Base-by-base conservation (phyloP, 208 protist genomes). In the Borovskyia barvae region DNA sequence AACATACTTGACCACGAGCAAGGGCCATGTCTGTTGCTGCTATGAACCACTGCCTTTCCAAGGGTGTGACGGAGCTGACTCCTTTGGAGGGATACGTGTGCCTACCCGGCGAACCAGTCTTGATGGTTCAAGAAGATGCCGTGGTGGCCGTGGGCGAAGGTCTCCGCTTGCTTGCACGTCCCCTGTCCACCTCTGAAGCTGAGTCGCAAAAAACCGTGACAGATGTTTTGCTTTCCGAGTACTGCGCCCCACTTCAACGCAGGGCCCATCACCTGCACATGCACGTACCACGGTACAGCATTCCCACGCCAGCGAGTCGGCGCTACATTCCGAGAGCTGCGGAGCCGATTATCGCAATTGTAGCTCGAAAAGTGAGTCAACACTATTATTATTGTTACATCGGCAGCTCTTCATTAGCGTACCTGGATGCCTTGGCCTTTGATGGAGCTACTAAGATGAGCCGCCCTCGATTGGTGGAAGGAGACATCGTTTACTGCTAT, bases 361-460 rank as follows among this genome's bases (percentile, higher is more conserved):
- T 95, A 4, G 65, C 68, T 25, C 71, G 71, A 28, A 82, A 77
- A 37, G 68, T 80, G 0, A 69, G 76, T 30, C 42, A 66, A 43
- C 75, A 66, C 51, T 80, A 77, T 45, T 93, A 91, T 60, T 68
- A 78, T n/a, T 85, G 75, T 47, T 82, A 86, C 64, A 83, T 79
- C 17, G 84, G 73, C 8, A 75, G 75, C 20, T 24, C 68, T 1
- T 32, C 67, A 3, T 48, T 80, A 4, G 85, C 77, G 19, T 71
- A 82, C 43, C 72, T 95, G 24, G 84, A 91, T 53, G 80, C 75
- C 6, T 46, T 92, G 5, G 75, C 72, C 48, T 95, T 95, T 46
- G 89, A 95, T 42, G 89, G 89, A 20, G 89, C 89, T 12, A 93
- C 83, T 2, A 93, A 93, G 58, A 59, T 75, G 7, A 93, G 72